Evolutionary conservation across 352 stramenopile species (phyloP), one percentile per base, ranked within the genome.

Genomic region (Globisporangium spiculum): DNA sequence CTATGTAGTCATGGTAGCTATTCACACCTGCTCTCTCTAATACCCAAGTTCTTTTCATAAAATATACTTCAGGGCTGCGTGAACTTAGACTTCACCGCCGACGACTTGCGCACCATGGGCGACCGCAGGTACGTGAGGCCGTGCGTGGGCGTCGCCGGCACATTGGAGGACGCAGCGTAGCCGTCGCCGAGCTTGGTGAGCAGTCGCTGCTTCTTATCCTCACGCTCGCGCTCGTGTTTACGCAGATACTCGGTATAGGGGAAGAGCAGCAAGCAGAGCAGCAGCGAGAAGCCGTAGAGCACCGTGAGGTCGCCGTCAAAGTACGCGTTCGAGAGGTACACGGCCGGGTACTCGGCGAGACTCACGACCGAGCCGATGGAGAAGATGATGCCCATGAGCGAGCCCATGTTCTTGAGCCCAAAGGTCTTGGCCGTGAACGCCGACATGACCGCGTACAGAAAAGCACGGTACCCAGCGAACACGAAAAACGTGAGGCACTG

Each of bases 341-440:
- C 82, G 12, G 86, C 86, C 2, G 87, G 87, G 67, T 94, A 94
- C 66, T 96, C 87, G 1, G 83, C 72, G 16, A 96, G 72, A 65
- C 85, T 90, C 46, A 92, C 78, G 52, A 94, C 27, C 1, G 86
- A 91, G 60, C 83, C 79, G 38, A 89, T 81, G 1, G 87, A 91
- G 68, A 95, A 96, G 65, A 93, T 86, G 56, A 95, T 86, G 8
- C 89, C 88, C 53, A 93, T 89, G 4, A 96, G 75, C 32, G 83
- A 91, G 38, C 88, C 89, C 58, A 96, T 77, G 71, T 93, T 94
- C 63, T 86, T 88, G 46, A 95, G 80, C 6, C 89, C 89, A 77
- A 95, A 96, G 2, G 83, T 95, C 71, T 95, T 95, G 56, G 87
- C 88, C 0, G 84, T 91, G 72, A 95, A 96, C 2, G 88, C 83